Evolutionary conservation across 1,139 yeast genomes (phyloP).

Genomic region (Lodderomyces pseudojiufengensis): DNA sequence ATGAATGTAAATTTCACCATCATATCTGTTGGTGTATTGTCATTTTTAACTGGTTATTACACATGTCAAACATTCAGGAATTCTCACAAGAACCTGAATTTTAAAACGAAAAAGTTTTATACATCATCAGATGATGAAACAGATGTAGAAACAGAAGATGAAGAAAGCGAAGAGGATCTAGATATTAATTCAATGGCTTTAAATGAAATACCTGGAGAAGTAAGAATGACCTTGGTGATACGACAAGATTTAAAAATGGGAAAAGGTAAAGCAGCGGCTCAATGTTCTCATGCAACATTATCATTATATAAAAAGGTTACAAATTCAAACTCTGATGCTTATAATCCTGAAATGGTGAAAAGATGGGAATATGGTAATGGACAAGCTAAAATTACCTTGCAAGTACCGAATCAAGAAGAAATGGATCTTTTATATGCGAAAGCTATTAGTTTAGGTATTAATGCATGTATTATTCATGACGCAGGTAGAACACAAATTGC

Average conservation of each 20-base stretch:
- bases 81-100: not conserved
- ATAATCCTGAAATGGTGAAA: slow-evolving; percentile 55
- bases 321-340: slow-evolving; percentile 50
- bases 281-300: slow-evolving; percentile 95
- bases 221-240: slow-evolving; percentile 82
- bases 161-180: slow-evolving; percentile 47
- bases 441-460: slow-evolving; percentile 77
- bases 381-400: slow-evolving; percentile 92
- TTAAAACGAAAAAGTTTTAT: not conserved
- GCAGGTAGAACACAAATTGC: slow-evolving; percentile 97
- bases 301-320: slow-evolving; percentile 77
- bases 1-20: slow-evolving; percentile 12
- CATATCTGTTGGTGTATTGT: slow-evolving; percentile 20
- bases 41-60: slow-evolving; percentile 27
- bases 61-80: slow-evolving; percentile 14
- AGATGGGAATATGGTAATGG: slow-evolving; percentile 80
- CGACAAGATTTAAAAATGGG: slow-evolving; percentile 90
- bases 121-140: slow-evolving; percentile 8
- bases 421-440: slow-evolving; percentile 75
- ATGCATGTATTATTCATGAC: slow-evolving; percentile 80
- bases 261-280: slow-evolving; percentile 96
- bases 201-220: slow-evolving; percentile 71
- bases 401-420: slow-evolving; percentile 69
- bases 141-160: slow-evolving; percentile 33
- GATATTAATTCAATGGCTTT: slow-evolving; percentile 55